A percentile compares a stretch with the other conserved stretches of the same genome.
Evolutionary conservation across 2,329 filamentous ascomycete species (phyloP).

Genomic region (Paraconiothyrium brasiliense): DNA sequence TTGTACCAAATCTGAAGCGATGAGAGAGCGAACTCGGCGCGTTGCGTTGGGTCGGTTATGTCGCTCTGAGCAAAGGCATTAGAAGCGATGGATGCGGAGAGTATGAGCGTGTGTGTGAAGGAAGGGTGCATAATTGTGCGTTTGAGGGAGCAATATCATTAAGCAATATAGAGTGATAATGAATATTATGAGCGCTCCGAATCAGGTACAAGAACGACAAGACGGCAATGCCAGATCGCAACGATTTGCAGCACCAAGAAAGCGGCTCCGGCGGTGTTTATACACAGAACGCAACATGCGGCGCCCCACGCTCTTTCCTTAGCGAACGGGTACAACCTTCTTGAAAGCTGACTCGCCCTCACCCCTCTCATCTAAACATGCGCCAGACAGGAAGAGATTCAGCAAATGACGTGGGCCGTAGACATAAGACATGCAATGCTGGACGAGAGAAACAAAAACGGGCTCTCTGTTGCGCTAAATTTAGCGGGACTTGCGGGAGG

Average conservation of each 20-base stretch:
- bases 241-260: conserved; percentile 5
- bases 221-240: not conserved
- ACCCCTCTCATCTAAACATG: conserved; percentile 19
- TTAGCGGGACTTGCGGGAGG: conserved; percentile 26
- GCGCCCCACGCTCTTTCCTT: not conserved
- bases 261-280: conserved; percentile 17
- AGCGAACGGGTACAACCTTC: not conserved
- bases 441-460: conserved; percentile 17
- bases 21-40: conserved; percentile 47
- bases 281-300: not conserved
- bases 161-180: conserved; percentile 11
- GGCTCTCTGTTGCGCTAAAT: conserved; percentile 30
- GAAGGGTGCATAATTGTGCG: conserved; percentile 29
- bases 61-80: conserved; percentile 34
- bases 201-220: not conserved
- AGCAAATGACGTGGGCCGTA: conserved; percentile 1
- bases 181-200: not conserved
- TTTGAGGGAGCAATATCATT: conserved; percentile 10
- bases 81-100: conserved; percentile 28
- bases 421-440: conserved; percentile 13
- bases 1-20: conserved; percentile 71
- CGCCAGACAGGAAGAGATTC: not conserved
- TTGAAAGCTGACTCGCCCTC: conserved; percentile 15
- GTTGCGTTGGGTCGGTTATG: conserved; percentile 32
- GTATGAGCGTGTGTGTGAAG: conserved; percentile 24